Evolutionary conservation across 2,329 filamentous ascomycete species (phyloP), one percentile per base, ranked within the genome.

Genomic region (Penicillium sp.): DNA sequence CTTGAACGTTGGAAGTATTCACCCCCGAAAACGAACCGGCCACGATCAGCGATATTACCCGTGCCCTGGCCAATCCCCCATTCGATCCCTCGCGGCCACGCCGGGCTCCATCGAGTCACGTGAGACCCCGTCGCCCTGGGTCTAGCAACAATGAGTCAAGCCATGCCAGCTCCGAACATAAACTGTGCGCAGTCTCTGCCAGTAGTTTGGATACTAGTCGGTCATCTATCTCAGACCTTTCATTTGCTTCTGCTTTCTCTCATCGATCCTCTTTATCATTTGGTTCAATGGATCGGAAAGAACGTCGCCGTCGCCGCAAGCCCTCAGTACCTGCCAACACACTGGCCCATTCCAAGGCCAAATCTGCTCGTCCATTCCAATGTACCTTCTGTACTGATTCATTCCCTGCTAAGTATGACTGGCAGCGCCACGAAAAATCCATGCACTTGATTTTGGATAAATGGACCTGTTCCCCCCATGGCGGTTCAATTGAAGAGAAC

Each of bases 11-110:
- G 85, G 85, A 82, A 87, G 67, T 78, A 85, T 68, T 87, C 84
- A 61, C 85, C 85, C 85, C 85, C 44, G 84, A 88, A 73, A 80
- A 88, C 78, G 85, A 88, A 79, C 82, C 85, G 63, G 85, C 85
- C 58, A 78, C 82, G 7, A 76, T 85, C 54, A 81, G 78, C 35
- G 85, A 83, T 76, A 88, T 88, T 75, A 80, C 80, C 43, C 78
- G 83, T 67, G 85, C 85, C 63, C 78, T 88, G 65, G 74, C 72
- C 40, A 74, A 70, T 56, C 72, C 74, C 14, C 67, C 72, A 16
- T 70, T 75, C 38, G 64, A 70, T 51, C 61, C 70, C 47, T 61
- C 62, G n/a, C 64, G 66, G 54, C 64, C 64, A 60, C 66, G 68
- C 55, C 57, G 63, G 38, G 64, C 65, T 39, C 62, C 65, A 29